Conservation (phyloP, 2,329 filamentous ascomycete genomes). For the Ilyonectria sp. region DNA sequence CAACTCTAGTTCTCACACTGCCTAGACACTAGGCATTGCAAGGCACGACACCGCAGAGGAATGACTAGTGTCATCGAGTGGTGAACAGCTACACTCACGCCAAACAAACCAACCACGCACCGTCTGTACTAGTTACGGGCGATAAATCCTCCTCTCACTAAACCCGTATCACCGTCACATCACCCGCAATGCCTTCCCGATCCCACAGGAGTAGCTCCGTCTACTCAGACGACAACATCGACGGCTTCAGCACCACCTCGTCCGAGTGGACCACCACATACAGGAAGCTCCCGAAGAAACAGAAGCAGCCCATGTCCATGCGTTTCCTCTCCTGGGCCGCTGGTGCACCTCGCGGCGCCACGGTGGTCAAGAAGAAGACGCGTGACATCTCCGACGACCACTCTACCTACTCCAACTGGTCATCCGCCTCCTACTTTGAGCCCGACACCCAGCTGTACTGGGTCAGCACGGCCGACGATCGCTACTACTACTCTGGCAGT, state of each 20-base stretch:
- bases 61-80: conserved; percentile 12
- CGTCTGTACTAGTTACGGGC: not conserved
- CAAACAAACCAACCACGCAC: not conserved
- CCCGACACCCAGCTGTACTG: conserved; percentile 46
- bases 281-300: conserved; percentile 45
- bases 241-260: conserved; percentile 39
- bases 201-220: conserved; percentile 32
- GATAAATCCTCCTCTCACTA: not conserved
- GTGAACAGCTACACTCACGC: conserved; percentile 5
- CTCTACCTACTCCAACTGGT: conserved; percentile 40
- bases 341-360: conserved; percentile 44
- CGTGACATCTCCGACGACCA: conserved; percentile 45
- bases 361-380: conserved; percentile 47
- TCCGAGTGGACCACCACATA: conserved; percentile 46
- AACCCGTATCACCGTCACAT: conserved; percentile 13
- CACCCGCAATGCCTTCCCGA: conserved; percentile 27
- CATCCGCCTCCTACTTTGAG: conserved; percentile 42
- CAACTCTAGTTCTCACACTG: not conserved
- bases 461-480: conserved; percentile 36
- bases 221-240: conserved; percentile 42
- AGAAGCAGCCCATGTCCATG: conserved; percentile 41
- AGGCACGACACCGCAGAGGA: not conserved
- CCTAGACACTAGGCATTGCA: conserved; percentile 2
- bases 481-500: conserved; percentile 34
- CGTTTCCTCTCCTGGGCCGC: conserved; percentile 49